Evolutionary conservation across 352 stramenopile genomes (phyloP).

Genomic region (Pythium plurisporium): DNA sequence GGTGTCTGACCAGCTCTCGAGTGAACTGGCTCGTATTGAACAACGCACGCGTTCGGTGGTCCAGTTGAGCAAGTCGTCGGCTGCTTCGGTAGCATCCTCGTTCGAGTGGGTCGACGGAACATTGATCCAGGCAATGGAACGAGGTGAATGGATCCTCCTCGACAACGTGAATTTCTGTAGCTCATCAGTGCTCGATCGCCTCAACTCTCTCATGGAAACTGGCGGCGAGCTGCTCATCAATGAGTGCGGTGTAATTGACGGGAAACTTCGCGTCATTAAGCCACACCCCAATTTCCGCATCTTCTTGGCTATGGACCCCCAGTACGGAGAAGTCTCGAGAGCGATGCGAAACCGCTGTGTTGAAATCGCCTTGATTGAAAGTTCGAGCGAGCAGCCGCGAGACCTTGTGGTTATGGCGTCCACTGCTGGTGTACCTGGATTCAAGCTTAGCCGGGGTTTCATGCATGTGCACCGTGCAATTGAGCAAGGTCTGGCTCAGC

Average conservation of each 20-base stretch:
- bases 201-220: conserved; percentile 99
- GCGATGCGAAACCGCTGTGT: conserved; percentile 99
- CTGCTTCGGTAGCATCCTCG: conserved; percentile 56
- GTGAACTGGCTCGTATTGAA: conserved; percentile 5
- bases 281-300: conserved; percentile 98
- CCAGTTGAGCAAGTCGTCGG: conserved; percentile 55
- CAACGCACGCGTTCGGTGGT: conserved; percentile 28
- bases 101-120: conserved; percentile 99
- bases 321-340: conserved; percentile 96
- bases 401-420: conserved; percentile 66
- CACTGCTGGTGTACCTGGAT: conserved; percentile 55
- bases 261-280: conserved; percentile 90
- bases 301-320: conserved; percentile 98
- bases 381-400: conserved; percentile 40
- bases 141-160: conserved; percentile 98
- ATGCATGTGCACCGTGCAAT: conserved; percentile 53
- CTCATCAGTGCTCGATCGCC: conserved; percentile 98
- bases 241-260: conserved; percentile 95
- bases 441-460: conserved; percentile 63
- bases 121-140: conserved; percentile 96
- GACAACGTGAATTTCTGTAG: conserved; percentile 99
- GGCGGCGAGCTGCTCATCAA: conserved; percentile 97
- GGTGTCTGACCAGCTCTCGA: background rate
- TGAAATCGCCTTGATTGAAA: conserved; percentile 82
- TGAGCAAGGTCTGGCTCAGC: conserved; percentile 26